Evolutionary conservation across 768 basidiomycete genomes (phyloP).

Genomic region (Xerocomellus intermedius): DNA sequence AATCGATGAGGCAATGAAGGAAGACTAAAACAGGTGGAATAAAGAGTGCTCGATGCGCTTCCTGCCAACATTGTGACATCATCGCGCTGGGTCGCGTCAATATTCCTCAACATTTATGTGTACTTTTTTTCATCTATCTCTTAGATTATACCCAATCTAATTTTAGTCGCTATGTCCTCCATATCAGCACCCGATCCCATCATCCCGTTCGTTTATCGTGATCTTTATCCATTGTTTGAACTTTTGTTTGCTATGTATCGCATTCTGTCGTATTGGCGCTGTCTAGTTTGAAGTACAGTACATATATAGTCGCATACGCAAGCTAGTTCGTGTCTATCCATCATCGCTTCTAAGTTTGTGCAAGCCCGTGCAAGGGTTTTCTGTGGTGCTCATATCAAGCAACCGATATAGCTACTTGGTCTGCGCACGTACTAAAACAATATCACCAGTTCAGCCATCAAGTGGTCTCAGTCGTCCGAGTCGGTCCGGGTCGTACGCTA

Average conservation of each 20-base stretch:
- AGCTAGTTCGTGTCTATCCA: not conserved
- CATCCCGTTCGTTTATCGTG: not conserved
- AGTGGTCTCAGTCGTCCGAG: too few relatives aligned
- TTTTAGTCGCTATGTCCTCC: slow-evolving; percentile 2
- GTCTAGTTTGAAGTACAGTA: not conserved
- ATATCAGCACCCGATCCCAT: not conserved
- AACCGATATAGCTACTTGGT: too few relatives aligned
- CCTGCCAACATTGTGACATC: not conserved
- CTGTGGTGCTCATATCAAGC: too few relatives aligned
- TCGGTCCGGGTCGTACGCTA: too few relatives aligned
- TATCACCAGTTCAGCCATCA: too few relatives aligned
- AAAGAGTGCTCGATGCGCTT: slow-evolving; percentile 13
- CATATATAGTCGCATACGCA: not conserved
- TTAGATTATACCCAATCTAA: slow-evolving; percentile 22
- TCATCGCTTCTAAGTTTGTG: not conserved
- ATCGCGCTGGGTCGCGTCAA: slow-evolving; percentile 16
- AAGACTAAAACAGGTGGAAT: slow-evolving; percentile 10
- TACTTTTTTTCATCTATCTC: not conserved
- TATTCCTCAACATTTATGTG: not conserved
- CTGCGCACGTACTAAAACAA: too few relatives aligned
- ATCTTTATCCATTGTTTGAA: not conserved
- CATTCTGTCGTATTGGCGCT: not conserved
- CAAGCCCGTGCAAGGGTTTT: too few relatives aligned
- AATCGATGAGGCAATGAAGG: slow-evolving; percentile 22
- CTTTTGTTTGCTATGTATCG: not conserved